Evolutionary conservation across 2,329 filamentous ascomycete species (phyloP), one percentile per base, ranked within the genome.

Genomic region (Podosphaera fusca): DNA sequence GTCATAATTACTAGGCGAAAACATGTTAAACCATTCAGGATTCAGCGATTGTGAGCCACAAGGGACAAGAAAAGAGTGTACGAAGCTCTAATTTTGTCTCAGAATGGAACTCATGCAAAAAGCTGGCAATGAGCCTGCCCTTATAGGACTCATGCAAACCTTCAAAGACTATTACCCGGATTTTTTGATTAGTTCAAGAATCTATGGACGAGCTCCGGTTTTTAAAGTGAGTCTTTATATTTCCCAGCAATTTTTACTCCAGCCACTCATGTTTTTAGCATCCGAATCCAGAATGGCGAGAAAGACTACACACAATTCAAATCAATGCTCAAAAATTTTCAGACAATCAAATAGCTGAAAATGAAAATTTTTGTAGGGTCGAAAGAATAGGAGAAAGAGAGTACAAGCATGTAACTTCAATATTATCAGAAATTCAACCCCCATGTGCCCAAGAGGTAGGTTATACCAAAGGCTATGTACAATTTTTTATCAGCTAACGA

Each of bases 151-250:
- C 21, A 72, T 94, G 55, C 78, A 84, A 57, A 80, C 90, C n/a
- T 94, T 83, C 71, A 92, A 92, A 66, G 87, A 90, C 67, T 94
- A 90, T 68, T 94, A 90, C 64, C 87, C 87, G 0, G 87, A 94
- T 67, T 86, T 94, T 57, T 86, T 94, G 59, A 77, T 90, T 12
- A 85, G 83, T 30, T 82, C 84, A 61, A 73, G 78, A 3, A 76
- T 79, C 35, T 73, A 74, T 56, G 79, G 79, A 42, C 75, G 76
- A 59, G 79, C 79, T 0, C 76, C 78, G 3, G 73, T 78, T 0
- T 83, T 83, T 67, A 81, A 78, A 68, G 76, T 78, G 66, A 40
- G 63, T 29, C 33, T 6, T 9, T 49, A 47, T 14, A 3, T 5
- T 33, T 35, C 29, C 21, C 21, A 21, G 21, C 21, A 21, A 21